Conservation (phyloP, 192 early-diverging fungal species). For the Podila epicladia region DNA sequence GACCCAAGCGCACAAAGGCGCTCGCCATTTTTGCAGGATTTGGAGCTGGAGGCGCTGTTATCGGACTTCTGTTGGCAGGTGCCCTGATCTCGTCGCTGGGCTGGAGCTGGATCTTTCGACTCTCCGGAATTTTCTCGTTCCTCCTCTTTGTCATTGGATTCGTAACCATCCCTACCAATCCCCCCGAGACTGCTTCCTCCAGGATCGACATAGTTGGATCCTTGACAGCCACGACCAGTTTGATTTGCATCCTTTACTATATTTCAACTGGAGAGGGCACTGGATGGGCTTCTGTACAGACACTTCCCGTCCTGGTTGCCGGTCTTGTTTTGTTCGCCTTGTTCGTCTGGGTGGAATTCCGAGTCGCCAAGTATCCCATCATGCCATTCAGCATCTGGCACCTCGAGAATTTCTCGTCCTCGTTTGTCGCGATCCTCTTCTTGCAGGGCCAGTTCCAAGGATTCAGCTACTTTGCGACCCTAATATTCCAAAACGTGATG, state of each 20-base stretch:
- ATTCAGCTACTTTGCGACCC: slow-evolving; percentile 51
- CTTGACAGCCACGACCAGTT: slow-evolving; percentile 28
- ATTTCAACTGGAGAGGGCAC: slow-evolving; percentile 34
- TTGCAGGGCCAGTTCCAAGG: slow-evolving; percentile 51
- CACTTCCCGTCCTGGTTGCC: slow-evolving; percentile 33
- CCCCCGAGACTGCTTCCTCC: slow-evolving; percentile 3
- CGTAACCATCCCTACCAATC: slow-evolving; percentile 16
- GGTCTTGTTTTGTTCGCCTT: slow-evolving; percentile 46
- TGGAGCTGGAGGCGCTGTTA: slow-evolving; percentile 35
- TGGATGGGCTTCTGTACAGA: slow-evolving; percentile 45
- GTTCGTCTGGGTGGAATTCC: slow-evolving; percentile 51
- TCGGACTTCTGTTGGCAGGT: slow-evolving; percentile 48
- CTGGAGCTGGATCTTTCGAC: slow-evolving; percentile 52
- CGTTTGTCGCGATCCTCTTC: slow-evolving; percentile 55
- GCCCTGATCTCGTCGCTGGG: slow-evolving; percentile 28
- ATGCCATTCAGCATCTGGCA: slow-evolving; percentile 58
- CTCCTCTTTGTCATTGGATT: slow-evolving; percentile 28
- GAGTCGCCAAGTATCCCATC: slow-evolving; percentile 39
- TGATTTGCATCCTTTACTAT: slow-evolving; percentile 53
- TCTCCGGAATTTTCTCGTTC: slow-evolving; percentile 51
- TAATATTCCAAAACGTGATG: slow-evolving; percentile 58
- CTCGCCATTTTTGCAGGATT: slow-evolving; percentile 50
- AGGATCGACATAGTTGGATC: slow-evolving; percentile 45
- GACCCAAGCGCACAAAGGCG: slow-evolving; percentile 36
- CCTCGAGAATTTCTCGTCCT: slow-evolving; percentile 55